Evolutionary conservation across 2,329 filamentous ascomycete species (phyloP), one percentile per base, ranked within the genome.

Genomic region (Xylaria sp.): DNA sequence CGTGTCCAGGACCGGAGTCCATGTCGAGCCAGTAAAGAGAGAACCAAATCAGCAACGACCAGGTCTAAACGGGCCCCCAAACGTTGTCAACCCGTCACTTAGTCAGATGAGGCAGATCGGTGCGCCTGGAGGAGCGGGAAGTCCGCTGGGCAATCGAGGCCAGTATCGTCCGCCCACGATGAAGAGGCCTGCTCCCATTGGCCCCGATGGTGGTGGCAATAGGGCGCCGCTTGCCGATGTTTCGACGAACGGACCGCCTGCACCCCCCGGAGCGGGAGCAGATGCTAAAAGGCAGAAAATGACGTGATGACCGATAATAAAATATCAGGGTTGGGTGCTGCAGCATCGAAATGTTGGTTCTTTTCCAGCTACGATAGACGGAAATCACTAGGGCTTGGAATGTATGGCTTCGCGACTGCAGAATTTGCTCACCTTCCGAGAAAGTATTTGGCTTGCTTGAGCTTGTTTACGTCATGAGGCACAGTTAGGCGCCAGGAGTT

Each of bases 121-220:
- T 0, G 88, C 85, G 0, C 89, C 89, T 0, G 83, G 82, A 9
- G 84, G 80, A 15, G 77, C 81, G 0, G 82, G 81, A n/a, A 90
- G 87, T 75, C 88, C 88, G 11, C 80, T 89, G 51, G 83, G 81
- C 9, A 90, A 90, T 73, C 81, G 88, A 38, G 81, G 82, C n/a
- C 84, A 84, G 71, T 91, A 89, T 71, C 84, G 84, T 17, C 88
- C 88, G 11, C 86, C 85, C 1, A 88, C 87, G 0, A 87, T 89
- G 80, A 89, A 88, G 77, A 80, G 86, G 38, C 83, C 85, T 3
- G 76, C 79, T 62, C 70, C 78, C 49, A 74, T 72, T 23, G 74
- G 73, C 1, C 53, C 60, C 2, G 63, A 66, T 56, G 74, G 70
- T 33, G 72, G 70, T 40, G 73, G 68, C 0, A 75, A 71, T 36